Conservation (phyloP, 139 green algal species). For the Picochlorum costavermella region DNA sequence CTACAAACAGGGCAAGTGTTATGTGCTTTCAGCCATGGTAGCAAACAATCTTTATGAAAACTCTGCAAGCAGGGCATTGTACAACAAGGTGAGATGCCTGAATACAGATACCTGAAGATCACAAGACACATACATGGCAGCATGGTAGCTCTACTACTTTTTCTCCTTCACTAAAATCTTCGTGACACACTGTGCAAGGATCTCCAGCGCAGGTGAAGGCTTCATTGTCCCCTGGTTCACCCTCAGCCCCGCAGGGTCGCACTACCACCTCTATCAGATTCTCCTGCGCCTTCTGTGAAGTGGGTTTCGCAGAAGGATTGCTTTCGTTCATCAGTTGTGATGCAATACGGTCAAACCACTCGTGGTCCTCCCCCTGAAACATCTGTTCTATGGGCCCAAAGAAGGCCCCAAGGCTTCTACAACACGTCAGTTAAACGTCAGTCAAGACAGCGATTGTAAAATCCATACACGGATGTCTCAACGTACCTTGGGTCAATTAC, state of each 20-base stretch:
- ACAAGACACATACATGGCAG: conserved; percentile 1
- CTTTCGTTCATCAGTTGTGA: conserved; percentile 23
- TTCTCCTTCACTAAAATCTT: conserved; percentile 20
- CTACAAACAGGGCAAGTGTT: conserved; percentile 43
- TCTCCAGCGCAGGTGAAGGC: conserved; percentile 20
- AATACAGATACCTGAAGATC: no score
- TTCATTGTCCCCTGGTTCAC: conserved; percentile 13
- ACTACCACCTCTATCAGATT: conserved; percentile 13
- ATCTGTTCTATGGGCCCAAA: conserved; percentile 4
- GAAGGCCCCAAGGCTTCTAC: not conserved
- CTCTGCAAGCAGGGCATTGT: conserved; percentile 6
- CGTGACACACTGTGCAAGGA: conserved; percentile 33
- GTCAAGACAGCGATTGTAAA: no score
- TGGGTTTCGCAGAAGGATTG: conserved; percentile 12
- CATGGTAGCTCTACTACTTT: conserved; percentile 39
- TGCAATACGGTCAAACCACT: conserved; percentile 21
- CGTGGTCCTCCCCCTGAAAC: conserved; percentile 12
- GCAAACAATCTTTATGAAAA: conserved; percentile 35
- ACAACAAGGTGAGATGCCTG: no score
- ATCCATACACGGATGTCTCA: no score
- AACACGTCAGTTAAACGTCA: no score
- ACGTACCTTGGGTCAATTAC: no score
- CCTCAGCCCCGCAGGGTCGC: conserved; percentile 6
- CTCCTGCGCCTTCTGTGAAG: conserved; percentile 7
- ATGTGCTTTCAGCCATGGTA: conserved; percentile 38